Conservation (phyloP, 2,329 filamentous ascomycete species). For the Penicillium sclerotiorum region DNA sequence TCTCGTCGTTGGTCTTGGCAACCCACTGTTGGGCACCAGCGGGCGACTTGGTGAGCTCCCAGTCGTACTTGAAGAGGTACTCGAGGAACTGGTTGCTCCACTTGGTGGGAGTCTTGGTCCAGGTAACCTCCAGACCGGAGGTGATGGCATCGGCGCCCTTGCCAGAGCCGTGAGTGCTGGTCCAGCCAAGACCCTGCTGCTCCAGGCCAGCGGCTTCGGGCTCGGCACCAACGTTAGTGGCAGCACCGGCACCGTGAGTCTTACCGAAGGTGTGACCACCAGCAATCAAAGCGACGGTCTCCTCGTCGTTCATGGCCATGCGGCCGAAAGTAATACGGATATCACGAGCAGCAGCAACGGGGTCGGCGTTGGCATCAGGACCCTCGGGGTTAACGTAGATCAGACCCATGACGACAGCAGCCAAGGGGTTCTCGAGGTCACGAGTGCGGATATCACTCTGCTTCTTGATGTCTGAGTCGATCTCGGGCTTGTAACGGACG, state of each 20-base stretch:
- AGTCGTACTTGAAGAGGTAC: slow-evolving; percentile 77
- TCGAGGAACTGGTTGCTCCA: slow-evolving; percentile 76
- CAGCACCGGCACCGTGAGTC: slow-evolving; percentile 72
- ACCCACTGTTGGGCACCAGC: slow-evolving; percentile 77
- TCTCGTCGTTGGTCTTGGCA: slow-evolving; percentile 66
- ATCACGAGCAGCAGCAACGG: slow-evolving; percentile 68
- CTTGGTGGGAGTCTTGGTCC: slow-evolving; percentile 74
- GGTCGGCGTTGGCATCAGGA: slow-evolving; percentile 71
- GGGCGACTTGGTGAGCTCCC: slow-evolving; percentile 74
- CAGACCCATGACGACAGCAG: slow-evolving; percentile 71
- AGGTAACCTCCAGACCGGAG: slow-evolving; percentile 75
- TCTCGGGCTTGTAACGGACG: slow-evolving; percentile 63
- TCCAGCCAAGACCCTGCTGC: slow-evolving; percentile 73
- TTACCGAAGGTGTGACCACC: slow-evolving; percentile 81
- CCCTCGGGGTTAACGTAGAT: slow-evolving; percentile 84
- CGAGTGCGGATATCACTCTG: slow-evolving; percentile 57
- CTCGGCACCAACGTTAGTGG: slow-evolving; percentile 67
- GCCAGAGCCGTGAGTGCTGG: slow-evolving; percentile 64
- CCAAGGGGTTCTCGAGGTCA: slow-evolving; percentile 69
- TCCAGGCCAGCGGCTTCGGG: slow-evolving; percentile 67
- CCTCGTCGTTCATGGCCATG: slow-evolving; percentile 83
- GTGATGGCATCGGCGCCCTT: slow-evolving; percentile 75
- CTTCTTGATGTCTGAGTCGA: slow-evolving; percentile 44
- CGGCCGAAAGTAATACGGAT: slow-evolving; percentile 74
- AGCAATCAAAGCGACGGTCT: slow-evolving; percentile 77